phyloP scores from a whole-genome alignment of 1,284 basidiomycete genomes.

The Trichosporon ovoides region DNA sequence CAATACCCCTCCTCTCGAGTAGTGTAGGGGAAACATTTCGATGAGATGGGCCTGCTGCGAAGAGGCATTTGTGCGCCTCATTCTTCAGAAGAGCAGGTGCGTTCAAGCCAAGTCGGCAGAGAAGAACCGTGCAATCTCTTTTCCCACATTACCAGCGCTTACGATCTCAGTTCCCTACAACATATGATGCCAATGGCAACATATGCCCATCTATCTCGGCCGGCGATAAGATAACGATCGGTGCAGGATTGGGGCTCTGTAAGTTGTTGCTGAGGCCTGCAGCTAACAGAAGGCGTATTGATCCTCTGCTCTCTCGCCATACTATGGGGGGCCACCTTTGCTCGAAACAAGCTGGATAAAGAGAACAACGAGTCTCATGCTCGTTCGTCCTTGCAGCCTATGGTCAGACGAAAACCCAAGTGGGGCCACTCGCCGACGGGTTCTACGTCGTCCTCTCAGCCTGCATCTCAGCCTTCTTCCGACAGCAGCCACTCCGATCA shows the following conservation, averaged over 20 bases:
- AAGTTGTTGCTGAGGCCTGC: conserved; percentile 1
- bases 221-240: conserved; percentile 26
- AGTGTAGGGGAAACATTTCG: not conserved
- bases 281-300: conserved; percentile 8
- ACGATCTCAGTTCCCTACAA: conserved; percentile 23
- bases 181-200: conserved; percentile 33
- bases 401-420: not conserved
- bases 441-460: not conserved
- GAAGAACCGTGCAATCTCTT: too few species aligned
- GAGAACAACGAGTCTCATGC: not conserved
- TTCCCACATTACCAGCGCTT: not conserved
- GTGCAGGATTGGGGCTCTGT: conserved; percentile 26
- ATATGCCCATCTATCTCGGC: conserved; percentile 22
- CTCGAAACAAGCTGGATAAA: not conserved
- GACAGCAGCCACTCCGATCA: not conserved
- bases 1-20: not conserved
- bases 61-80: not conserved
- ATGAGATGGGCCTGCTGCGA: not conserved
- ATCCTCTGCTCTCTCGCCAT: conserved; percentile 7
- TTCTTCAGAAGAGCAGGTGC: not conserved
- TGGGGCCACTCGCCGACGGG: not conserved
- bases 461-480: not conserved
- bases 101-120: not conserved
- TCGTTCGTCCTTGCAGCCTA: not conserved
- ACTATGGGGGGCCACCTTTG: conserved; percentile 6